Evolutionary conservation across 1,284 basidiomycete genomes (phyloP).

Genomic region (Cutaneotrichosporon cutaneum): DNA sequence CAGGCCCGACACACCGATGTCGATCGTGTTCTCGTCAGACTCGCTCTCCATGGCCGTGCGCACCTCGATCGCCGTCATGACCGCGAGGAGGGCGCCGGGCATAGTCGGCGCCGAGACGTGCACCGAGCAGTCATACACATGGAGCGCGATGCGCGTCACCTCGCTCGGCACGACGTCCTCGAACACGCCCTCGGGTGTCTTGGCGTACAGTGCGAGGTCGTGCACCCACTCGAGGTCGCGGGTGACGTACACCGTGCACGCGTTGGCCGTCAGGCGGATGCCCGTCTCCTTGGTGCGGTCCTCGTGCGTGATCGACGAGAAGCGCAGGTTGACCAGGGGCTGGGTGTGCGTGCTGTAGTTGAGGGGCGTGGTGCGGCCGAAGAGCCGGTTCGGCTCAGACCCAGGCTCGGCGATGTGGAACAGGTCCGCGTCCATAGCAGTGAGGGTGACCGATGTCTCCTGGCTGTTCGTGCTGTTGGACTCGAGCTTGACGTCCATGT

Average conservation of each 20-base stretch:
- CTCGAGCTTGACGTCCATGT: slow-evolving; percentile 66
- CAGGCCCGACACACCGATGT: slow-evolving; percentile 57
- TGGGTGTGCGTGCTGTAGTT: slow-evolving; percentile 36
- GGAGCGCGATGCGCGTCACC: slow-evolving; percentile 68
- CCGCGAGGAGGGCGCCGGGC: slow-evolving; percentile 65
- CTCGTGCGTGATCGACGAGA: slow-evolving; percentile 66
- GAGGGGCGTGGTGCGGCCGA: slow-evolving; percentile 39
- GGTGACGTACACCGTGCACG: slow-evolving; percentile 65
- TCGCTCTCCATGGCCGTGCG: slow-evolving; percentile 70
- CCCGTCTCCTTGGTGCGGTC: slow-evolving; percentile 75
- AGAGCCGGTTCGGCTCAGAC: slow-evolving; percentile 22
- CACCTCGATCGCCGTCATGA: slow-evolving; percentile 66
- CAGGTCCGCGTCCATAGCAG: slow-evolving; percentile 64
- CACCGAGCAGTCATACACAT: slow-evolving; percentile 68
- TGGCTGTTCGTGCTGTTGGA: slow-evolving; percentile 60
- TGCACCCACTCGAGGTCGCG: slow-evolving; percentile 66
- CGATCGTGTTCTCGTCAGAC: slow-evolving; percentile 60
- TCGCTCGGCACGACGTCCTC: slow-evolving; percentile 91
- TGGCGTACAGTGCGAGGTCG: slow-evolving; percentile 67
- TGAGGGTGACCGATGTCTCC: slow-evolving; percentile 66
- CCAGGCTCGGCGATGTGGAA: slow-evolving; percentile 21
- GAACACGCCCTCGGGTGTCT: slow-evolving; percentile 89
- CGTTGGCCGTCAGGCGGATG: slow-evolving; percentile 65
- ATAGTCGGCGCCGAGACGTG: slow-evolving; percentile 62
- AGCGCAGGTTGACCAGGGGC: slow-evolving; percentile 62